Base-by-base conservation (phyloP, 495 filamentous ascomycete species). In the Cladorrhinum samala region DNA sequence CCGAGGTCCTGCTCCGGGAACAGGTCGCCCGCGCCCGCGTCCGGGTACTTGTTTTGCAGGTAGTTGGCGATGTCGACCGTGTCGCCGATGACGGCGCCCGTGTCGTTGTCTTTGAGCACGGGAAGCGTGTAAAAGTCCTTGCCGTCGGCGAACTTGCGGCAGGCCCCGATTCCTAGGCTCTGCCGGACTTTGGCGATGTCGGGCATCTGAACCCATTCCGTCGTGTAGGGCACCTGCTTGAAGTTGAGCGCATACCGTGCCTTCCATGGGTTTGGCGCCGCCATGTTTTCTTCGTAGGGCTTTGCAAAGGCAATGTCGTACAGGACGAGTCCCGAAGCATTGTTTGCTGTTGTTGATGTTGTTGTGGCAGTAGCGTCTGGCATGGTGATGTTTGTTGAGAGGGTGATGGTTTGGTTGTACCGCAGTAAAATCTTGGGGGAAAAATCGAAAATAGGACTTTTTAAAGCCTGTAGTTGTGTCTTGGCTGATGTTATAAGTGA, bases 61-160 rank as follows among this genome's bases (percentile, higher is more conserved):
- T 86, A 73, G 37, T 73, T 55, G 30, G 83, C 78, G 55, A 85
- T 83, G 41, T 84, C 78, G 66, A 84, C 81, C 4, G 82, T 79
- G 69, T 85, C 79, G 46, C 83, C 80, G n/a, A 85, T 25, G 1
- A 61, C 18, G 0, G 56, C 48, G 42, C 53, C 52, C 1, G 77
- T 78, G n/a, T 50, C 11, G 3, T 69, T 55, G 59, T 85, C 80
- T 0, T 62, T 52, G n/a, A 86, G 43, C 41, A 83, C 65, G 18
- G 83, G 83, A 0, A 86, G 75, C 1, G 83, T 86, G 62, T 64
- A 73, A 70, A 72, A 86, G 59, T 77, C 72, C 21, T 55, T 66
- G 51, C 82, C 83, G 64, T 85, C 75, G 65, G 69, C 69, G 51
- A 78, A 76, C 48, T 74, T 78, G 60, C 82, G 80, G 23, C 58